Conservation (phyloP, 495 filamentous ascomycete species). For the Neurospora sp. region DNA sequence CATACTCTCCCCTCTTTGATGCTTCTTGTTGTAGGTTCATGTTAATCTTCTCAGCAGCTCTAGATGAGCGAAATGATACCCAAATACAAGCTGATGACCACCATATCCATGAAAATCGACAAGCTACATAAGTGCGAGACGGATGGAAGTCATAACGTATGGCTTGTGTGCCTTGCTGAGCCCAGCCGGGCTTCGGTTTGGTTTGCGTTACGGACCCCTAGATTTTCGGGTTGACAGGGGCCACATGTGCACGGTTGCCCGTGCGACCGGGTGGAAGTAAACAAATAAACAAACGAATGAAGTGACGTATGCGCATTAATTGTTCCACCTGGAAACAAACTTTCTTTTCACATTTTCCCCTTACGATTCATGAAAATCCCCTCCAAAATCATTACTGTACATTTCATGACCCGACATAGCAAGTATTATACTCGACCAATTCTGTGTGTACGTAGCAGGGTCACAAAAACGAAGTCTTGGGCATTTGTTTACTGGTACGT, state of each 20-base stretch:
- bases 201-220: background rate
- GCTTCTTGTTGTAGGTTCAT: background rate
- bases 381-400: background rate
- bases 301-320: background rate
- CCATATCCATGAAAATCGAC: background rate
- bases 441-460: background rate
- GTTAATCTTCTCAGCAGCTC: background rate
- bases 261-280: background rate
- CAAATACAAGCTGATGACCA: background rate
- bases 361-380: background rate
- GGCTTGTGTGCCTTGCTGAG: background rate
- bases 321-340: background rate
- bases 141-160: background rate
- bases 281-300: background rate
- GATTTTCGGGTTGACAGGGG: background rate
- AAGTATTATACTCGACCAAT: background rate
- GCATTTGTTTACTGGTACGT: background rate
- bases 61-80: background rate
- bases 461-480: background rate
- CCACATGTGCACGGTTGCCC: background rate
- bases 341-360: background rate
- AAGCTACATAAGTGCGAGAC: background rate
- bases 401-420: background rate
- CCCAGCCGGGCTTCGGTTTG: background rate
- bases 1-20: background rate